Percentiles rank a stretch among this genome's conserved stretches.
phyloP scores from a whole-genome alignment of 2,329 filamentous ascomycete genomes.

The Escovopsis weberi region DNA sequence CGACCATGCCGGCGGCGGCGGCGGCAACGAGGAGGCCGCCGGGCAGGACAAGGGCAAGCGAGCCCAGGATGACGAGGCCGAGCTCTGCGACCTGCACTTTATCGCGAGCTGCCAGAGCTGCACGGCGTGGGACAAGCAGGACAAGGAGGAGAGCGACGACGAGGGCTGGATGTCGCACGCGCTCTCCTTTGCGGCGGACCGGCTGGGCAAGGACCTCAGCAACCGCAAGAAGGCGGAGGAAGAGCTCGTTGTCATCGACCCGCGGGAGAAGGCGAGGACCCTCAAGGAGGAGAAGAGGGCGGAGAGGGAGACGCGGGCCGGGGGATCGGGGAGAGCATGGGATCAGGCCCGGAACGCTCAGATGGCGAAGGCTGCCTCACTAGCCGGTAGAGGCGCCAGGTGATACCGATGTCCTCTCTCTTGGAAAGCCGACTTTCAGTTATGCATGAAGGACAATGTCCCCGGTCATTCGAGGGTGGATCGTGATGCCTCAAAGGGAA shows the following conservation, averaged over 20 bases:
- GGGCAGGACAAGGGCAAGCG: slow-evolving; percentile 11
- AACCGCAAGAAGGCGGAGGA: slow-evolving; percentile 88
- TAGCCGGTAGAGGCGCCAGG: slow-evolving; percentile 42
- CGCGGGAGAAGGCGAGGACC: slow-evolving; percentile 64
- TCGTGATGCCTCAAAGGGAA: not conserved
- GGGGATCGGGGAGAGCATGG: slow-evolving; percentile 42
- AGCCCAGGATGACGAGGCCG: slow-evolving; percentile 47
- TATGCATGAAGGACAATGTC: not conserved
- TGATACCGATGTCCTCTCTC: slow-evolving; percentile 14
- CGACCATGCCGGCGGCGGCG: slow-evolving; percentile 8
- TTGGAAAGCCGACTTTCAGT: not conserved
- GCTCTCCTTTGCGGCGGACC: slow-evolving; percentile 77
- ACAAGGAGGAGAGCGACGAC: slow-evolving; percentile 43
- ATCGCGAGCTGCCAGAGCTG: slow-evolving; percentile 93
- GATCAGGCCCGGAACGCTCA: slow-evolving; percentile 43
- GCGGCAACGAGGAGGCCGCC: no score
- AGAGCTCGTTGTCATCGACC: slow-evolving; percentile 85
- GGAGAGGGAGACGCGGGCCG: slow-evolving; percentile 38
- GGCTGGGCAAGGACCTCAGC: slow-evolving; percentile 76
- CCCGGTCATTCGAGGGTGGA: not conserved
- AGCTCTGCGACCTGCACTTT: slow-evolving; percentile 85
- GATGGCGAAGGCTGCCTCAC: slow-evolving; percentile 35
- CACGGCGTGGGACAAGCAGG: slow-evolving; percentile 61
- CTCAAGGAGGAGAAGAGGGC: slow-evolving; percentile 51
- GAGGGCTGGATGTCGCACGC: slow-evolving; percentile 76